phyloP scores from a whole-genome alignment of 805 yeast species.

The Cyberlindnera bimundalis region DNA sequence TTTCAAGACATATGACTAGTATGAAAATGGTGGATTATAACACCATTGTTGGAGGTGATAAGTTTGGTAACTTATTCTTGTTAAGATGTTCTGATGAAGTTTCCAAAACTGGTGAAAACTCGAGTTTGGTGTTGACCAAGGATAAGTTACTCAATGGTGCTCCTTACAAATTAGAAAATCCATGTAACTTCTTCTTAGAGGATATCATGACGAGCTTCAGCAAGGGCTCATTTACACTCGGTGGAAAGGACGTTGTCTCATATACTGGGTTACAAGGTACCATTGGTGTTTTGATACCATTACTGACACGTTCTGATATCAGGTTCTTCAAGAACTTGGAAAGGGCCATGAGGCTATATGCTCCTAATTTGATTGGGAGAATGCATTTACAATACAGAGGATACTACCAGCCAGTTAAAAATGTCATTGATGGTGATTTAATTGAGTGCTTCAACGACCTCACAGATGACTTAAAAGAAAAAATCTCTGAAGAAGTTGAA shows the following conservation, averaged over 20 bases:
- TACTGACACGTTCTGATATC: slow-evolving; percentile 58
- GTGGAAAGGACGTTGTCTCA: slow-evolving; percentile 63
- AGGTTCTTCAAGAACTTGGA: slow-evolving; percentile 57
- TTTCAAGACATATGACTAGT: slow-evolving; percentile 64
- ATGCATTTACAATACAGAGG: slow-evolving; percentile 69
- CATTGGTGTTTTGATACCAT: slow-evolving; percentile 69
- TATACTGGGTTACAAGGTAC: slow-evolving; percentile 83
- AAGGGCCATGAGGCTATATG: slow-evolving; percentile 33
- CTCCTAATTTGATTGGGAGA: slow-evolving; percentile 45
- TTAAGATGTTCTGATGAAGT: slow-evolving; percentile 55
- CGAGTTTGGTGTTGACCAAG: slow-evolving; percentile 35
- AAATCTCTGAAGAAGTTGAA: slow-evolving; percentile 35
- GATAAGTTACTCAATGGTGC: slow-evolving; percentile 44
- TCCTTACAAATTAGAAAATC: slow-evolving; percentile 45
- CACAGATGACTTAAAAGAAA: slow-evolving; percentile 18
- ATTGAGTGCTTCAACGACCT: slow-evolving; percentile 46
- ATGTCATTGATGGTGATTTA: slow-evolving; percentile 85
- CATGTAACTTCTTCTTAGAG: slow-evolving; percentile 59
- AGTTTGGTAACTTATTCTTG: slow-evolving; percentile 76
- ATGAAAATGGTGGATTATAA: slow-evolving; percentile 62
- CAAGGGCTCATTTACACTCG: slow-evolving; percentile 49
- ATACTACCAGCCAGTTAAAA: slow-evolving; percentile 74
- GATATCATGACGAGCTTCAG: slow-evolving; percentile 69
- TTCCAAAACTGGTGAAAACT: slow-evolving; percentile 46
- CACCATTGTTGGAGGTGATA: slow-evolving; percentile 82